phyloP scores from a whole-genome alignment of 176 grass and related monocot species.

The Ensete ventricosum region DNA sequence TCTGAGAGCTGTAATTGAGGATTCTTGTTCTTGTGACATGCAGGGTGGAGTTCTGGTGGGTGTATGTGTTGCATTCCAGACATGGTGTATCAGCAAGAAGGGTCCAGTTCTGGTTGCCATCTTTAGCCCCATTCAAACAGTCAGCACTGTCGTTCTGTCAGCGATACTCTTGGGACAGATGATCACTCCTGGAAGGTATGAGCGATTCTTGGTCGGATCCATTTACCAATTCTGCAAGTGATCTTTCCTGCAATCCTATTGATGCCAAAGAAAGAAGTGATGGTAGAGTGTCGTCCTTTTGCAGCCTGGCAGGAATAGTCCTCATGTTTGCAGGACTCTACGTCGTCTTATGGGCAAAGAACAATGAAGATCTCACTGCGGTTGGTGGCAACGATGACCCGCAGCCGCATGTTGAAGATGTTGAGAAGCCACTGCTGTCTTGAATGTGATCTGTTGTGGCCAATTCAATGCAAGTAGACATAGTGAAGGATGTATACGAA shows the following conservation, averaged over 20 bases:
- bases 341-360: slow-evolving; percentile 54
- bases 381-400: too few relatives aligned
- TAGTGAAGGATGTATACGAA: too few relatives aligned
- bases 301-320: slow-evolving; percentile 43
- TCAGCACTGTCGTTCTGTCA: slow-evolving; percentile 37
- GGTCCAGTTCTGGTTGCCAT: slow-evolving; percentile 53
- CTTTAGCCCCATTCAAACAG: slow-evolving; percentile 52
- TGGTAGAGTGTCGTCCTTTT: neutral
- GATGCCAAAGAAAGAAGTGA: neutral
- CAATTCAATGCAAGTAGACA: too few relatives aligned
- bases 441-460: neutral
- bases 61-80: slow-evolving; percentile 32
- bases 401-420: neutral
- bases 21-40: neutral
- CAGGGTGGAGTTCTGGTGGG: slow-evolving; percentile 34
- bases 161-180: slow-evolving; percentile 33
- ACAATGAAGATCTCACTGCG: slow-evolving; percentile 5
- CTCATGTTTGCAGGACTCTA: slow-evolving; percentile 62
- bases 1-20: too few relatives aligned
- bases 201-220: too few relatives aligned
- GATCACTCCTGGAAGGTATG: slow-evolving; percentile 33
- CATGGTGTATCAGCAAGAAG: slow-evolving; percentile 46
- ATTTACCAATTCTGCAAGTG: too few relatives aligned
- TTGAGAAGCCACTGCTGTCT: slow-evolving; percentile 7
- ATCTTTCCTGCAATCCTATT: too few relatives aligned